Conservation (phyloP, 2,329 filamentous ascomycete genomes). For the Hymenoscyphus infarciens region DNA sequence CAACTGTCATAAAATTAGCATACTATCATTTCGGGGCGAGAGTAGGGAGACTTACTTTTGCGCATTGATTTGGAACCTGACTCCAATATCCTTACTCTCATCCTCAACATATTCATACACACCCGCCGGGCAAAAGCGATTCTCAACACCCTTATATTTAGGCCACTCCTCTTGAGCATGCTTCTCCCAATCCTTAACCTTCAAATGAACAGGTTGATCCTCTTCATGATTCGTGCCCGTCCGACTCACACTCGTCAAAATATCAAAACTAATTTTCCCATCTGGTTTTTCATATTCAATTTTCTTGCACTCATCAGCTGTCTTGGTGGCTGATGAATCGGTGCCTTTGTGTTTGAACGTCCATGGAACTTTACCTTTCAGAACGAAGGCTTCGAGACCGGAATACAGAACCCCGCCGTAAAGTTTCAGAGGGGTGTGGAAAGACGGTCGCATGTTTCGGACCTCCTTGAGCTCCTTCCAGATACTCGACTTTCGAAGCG, state of each 20-base stretch:
- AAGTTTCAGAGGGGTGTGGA: constrained; percentile 81
- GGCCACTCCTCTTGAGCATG: constrained; percentile 83
- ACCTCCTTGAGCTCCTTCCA: constrained; percentile 95
- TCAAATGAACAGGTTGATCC: constrained; percentile 93
- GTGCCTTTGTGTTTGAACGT: constrained; percentile 79
- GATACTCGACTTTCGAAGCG: constrained; percentile 78
- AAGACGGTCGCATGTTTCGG: constrained; percentile 95
- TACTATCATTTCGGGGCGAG: neutral
- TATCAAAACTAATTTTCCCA: constrained; percentile 91
- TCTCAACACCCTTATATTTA: constrained; percentile 87
- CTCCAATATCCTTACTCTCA: constrained; percentile 76
- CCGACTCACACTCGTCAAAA: constrained; percentile 88
- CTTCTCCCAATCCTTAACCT: constrained; percentile 91
- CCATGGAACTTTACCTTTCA: constrained; percentile 86
- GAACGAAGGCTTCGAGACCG: constrained; percentile 81
- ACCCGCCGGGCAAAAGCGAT: constrained; percentile 92
- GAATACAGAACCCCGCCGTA: constrained; percentile 92
- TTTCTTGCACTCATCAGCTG: constrained; percentile 74
- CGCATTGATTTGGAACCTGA: constrained; percentile 95
- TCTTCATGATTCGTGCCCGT: constrained; percentile 99
- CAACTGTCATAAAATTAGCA: constrained; percentile 56
- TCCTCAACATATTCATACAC: constrained; percentile 99
- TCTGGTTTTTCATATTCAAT: constrained; percentile 98
- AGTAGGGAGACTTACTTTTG: constrained; percentile 72
- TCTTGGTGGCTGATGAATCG: constrained; percentile 76